Base-by-base conservation (phyloP, 192 early-diverging fungal genomes). In the Phlyctochytrium planicorne region DNA sequence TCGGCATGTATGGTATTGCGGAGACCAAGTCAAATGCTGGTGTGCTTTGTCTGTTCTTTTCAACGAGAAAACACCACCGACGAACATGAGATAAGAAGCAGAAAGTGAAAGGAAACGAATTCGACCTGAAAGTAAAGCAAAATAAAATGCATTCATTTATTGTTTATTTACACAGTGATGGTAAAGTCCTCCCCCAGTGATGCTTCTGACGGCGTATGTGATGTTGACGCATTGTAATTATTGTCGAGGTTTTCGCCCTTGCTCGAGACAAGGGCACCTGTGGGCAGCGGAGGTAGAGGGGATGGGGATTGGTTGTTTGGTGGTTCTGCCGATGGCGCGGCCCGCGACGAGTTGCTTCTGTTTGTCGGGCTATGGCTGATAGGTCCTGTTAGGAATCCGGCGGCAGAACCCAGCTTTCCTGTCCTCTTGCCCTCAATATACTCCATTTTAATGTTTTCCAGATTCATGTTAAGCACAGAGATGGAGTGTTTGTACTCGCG, bases 401-500 rank as follows among this genome's bases (percentile, higher is more conserved):
- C n/a, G n/a, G n/a, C n/a, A n/a, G n/a, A n/a, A n/a, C 55, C 55
- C 6, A 57, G 27, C 55, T 47, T 37, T 2, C 69, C 69, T 1
- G n/a, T 36, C 56, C 37, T 29, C 40, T 59, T 65, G 60, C 64
- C 31, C 25, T 70, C 69, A 68, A 75, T 68, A 40, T 73, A 78
- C 34, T 64, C 50, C 17, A 60, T 56, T 65, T 77, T 80, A 25
- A 79, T 34, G 34, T 69, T 69, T 30, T 59, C 66, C 60, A 87
- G 57, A 12, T 40, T 67, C 17, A 67, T 50, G 40, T 85, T 76
- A 34, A 85, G 65, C 37, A 60, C 68, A 0, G 52, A 33, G 30
- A 87, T 68, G 17, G 72, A 61, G 67, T 87, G 80, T 50, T 69
- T 47, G 63, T 85, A 79, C 59, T 87, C 85, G 10, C 71, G 62